These are phyloP conservation scores for Xerocomus alliaceus DNA, from an alignment of 1,284 basidiomycete genomes.

Conservation along the genomic window DNA sequence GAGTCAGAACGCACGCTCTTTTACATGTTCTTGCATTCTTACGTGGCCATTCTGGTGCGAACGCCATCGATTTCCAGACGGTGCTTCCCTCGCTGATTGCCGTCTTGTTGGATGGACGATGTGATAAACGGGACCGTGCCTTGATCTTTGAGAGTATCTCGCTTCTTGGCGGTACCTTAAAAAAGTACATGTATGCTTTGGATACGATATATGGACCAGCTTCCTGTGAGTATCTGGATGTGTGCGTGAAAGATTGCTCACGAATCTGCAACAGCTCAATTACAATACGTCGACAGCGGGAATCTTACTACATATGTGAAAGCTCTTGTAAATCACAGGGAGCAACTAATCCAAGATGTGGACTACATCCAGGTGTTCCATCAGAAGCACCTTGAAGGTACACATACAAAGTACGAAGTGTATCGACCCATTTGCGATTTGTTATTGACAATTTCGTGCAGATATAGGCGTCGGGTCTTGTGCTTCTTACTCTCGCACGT, in stretches of 20 bases:
- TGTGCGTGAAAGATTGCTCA: constrained; percentile 10
- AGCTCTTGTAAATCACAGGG: constrained; percentile 57
- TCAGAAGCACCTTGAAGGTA: constrained; percentile 57
- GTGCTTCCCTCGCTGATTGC: constrained; percentile 81
- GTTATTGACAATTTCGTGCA: constrained; percentile 40
- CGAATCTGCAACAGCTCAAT: constrained; percentile 49
- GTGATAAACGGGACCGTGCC: constrained; percentile 67
- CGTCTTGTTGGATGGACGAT: constrained; percentile 61
- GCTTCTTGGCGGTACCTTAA: constrained; percentile 51
- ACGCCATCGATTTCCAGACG: constrained; percentile 84
- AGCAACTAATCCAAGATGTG: constrained; percentile 76
- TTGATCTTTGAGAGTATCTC: constrained; percentile 72
- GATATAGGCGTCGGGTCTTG: constrained; percentile 77
- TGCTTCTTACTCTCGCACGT: constrained; percentile 88
- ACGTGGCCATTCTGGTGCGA: constrained; percentile 69
- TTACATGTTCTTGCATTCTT: constrained; percentile 78
- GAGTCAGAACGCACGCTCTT: constrained; percentile 54
- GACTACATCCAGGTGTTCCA: constrained; percentile 71
- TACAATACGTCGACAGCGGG: constrained; percentile 82
- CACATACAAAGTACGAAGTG: constrained; percentile 58
- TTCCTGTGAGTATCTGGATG: constrained; percentile 56
- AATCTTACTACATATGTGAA: constrained; percentile 76
- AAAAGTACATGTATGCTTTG: constrained; percentile 76
- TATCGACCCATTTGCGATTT: not conserved
- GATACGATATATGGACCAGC: constrained; percentile 81